A percentile compares a stretch with the other conserved stretches of the same genome.
These are phyloP conservation scores for Verbascum thapsus DNA, from an alignment of 257 asterid species.

Conservation along the genomic window DNA sequence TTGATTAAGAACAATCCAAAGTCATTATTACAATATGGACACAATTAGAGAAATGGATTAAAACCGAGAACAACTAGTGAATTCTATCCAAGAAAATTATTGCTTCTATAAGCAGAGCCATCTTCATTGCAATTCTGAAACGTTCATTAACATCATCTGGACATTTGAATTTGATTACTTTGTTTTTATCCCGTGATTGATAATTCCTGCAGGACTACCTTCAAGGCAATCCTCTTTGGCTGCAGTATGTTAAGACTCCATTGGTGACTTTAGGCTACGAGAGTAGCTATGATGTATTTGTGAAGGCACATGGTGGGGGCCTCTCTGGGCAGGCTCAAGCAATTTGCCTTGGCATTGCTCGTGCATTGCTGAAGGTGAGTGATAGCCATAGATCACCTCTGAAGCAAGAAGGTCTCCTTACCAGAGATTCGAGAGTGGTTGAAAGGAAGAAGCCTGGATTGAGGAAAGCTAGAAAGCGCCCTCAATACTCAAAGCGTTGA, in stretches of 20 bases:
- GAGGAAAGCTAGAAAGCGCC: conserved; percentile 92
- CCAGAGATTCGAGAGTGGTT: conserved; percentile 88
- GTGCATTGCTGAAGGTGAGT: conserved; percentile 89
- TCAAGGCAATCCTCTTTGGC: conserved; percentile 96
- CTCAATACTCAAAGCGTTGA: conserved; percentile 97
- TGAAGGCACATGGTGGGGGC: conserved; percentile 96
- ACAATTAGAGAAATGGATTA: background rate
- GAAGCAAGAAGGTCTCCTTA: conserved; percentile 87
- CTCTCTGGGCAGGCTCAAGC: conserved; percentile 98
- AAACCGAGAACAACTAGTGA: conserved; percentile 2
- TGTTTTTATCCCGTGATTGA: background rate
- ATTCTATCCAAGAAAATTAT: background rate
- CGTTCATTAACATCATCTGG: conserved; percentile 1
- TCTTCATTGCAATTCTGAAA: conserved; percentile 10
- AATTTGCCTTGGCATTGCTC: conserved; percentile 87
- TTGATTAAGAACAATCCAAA: background rate
- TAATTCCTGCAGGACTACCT: conserved; percentile 74
- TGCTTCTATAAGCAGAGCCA: background rate
- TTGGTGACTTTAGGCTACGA: conserved; percentile 79
- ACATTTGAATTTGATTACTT: background rate
- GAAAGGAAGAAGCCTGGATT: conserved; percentile 96
- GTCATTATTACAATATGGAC: background rate
- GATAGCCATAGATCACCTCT: conserved; percentile 76
- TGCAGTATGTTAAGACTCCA: conserved; percentile 89
- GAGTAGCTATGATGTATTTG: conserved; percentile 81